phyloP scores from a whole-genome alignment of 139 green algal species.

The Chlorella sp. region DNA sequence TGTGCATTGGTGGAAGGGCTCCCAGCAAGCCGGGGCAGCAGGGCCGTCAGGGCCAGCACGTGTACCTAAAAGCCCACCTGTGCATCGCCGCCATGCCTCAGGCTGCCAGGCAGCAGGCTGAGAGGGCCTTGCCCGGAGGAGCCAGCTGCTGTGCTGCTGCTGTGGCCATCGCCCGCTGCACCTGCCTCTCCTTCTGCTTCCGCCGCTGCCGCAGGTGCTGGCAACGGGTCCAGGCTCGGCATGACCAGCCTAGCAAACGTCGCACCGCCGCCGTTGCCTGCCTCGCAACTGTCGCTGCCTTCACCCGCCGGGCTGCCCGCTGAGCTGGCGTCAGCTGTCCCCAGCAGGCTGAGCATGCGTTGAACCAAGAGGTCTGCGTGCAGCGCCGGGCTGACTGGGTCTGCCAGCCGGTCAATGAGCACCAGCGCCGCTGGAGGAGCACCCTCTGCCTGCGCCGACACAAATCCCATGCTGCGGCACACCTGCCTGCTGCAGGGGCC shows the following conservation, averaged over 20 bases:
- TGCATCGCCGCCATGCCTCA: conserved; percentile 44
- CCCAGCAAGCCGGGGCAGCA: neutral
- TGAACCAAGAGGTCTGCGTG: conserved; percentile 60
- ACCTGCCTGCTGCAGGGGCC: conserved; percentile 55
- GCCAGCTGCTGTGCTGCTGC: neutral
- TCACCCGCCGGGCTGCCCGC: neutral
- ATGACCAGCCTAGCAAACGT: neutral
- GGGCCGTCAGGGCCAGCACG: no score
- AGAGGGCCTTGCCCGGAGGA: neutral
- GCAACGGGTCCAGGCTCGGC: conserved; percentile 7
- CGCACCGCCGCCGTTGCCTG: neutral
- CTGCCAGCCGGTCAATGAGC: conserved; percentile 61
- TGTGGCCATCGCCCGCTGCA: neutral
- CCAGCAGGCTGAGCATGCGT: neutral
- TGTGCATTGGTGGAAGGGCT: neutral
- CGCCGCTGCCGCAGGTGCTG: neutral
- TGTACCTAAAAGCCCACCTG: no score
- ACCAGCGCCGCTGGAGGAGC: conserved; percentile 52
- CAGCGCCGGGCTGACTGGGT: conserved; percentile 60
- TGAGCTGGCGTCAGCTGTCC: neutral
- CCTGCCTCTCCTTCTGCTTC: neutral
- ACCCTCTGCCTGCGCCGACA: conserved; percentile 27
- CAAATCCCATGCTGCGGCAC: conserved; percentile 49
- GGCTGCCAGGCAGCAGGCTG: conserved; percentile 10
- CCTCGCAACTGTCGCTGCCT: neutral